A percentile compares a stretch with the other conserved stretches of the same genome.
Conservation (phyloP, 202 grass and related monocot genomes). For the Zoysia matrella region DNA sequence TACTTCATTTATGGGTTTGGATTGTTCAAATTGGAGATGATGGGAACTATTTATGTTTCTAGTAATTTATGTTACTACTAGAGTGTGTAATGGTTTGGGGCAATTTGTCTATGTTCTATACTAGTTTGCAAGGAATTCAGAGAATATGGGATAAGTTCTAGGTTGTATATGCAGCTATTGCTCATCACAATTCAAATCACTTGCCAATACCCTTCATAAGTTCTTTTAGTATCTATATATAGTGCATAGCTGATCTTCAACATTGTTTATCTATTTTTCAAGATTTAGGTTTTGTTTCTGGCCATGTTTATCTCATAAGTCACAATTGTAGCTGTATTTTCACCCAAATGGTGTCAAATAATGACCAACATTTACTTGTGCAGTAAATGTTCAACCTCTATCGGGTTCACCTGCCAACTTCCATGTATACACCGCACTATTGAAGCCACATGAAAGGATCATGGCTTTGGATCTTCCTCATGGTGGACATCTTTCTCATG, state of each 20-base stretch:
- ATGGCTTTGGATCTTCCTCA: slow-evolving; percentile 99
- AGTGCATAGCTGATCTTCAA: slow-evolving; percentile 13
- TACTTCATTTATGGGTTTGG: slow-evolving; percentile 11
- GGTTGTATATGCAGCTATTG: slow-evolving; percentile 31
- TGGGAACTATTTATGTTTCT: slow-evolving; percentile 6
- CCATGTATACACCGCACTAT: slow-evolving; percentile 95
- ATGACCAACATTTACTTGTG: slow-evolving; percentile 34
- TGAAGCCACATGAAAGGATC: slow-evolving; percentile 99
- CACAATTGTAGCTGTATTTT: slow-evolving; percentile 13
- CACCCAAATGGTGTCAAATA: slow-evolving; percentile 26
- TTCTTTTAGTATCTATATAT: slow-evolving; percentile 22
- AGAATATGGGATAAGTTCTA: slow-evolving; percentile 11
- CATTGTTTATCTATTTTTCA: background rate
- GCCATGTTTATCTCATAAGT: background rate
- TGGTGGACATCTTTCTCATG: slow-evolving; percentile 99
- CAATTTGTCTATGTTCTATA: slow-evolving; percentile 22
- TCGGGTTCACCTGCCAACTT: slow-evolving; percentile 97
- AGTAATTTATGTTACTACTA: slow-evolving; percentile 5
- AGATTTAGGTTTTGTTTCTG: slow-evolving; percentile 1
- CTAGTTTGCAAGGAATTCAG: background rate
- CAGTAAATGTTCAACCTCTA: slow-evolving; percentile 97
- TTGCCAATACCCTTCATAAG: slow-evolving; percentile 3
- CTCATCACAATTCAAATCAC: slow-evolving; percentile 4
- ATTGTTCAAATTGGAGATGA: slow-evolving; percentile 19
- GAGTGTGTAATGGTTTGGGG: background rate